These are phyloP conservation scores for Wickerhamiella sergipiensis DNA, from an alignment of 805 yeast genomes.

Conservation along the genomic window DNA sequence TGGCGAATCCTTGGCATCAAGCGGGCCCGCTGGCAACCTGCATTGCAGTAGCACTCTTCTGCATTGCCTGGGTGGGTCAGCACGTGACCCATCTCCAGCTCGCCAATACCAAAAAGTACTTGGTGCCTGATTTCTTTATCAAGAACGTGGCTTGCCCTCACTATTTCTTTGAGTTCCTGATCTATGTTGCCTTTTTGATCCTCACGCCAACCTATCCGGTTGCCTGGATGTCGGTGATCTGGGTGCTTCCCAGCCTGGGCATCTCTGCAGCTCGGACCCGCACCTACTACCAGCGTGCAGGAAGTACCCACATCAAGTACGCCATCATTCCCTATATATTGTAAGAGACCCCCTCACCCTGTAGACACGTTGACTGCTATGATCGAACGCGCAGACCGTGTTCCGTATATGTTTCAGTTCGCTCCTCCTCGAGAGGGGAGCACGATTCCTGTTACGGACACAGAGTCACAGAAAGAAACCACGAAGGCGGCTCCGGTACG, in stretches of 20 bases:
- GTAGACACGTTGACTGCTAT: neutral
- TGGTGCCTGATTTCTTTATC: slow-evolving; percentile 33
- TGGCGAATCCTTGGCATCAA: neutral
- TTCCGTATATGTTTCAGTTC: neutral
- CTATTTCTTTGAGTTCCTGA: slow-evolving; percentile 42
- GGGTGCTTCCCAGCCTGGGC: slow-evolving; percentile 32
- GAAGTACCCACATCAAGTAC: slow-evolving; percentile 3
- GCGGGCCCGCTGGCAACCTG: neutral
- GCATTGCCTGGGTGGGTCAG: slow-evolving; percentile 33
- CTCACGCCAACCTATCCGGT: slow-evolving; percentile 11
- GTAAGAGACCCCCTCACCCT: slow-evolving; percentile 2
- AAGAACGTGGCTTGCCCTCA: slow-evolving; percentile 41
- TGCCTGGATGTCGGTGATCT: slow-evolving; percentile 14
- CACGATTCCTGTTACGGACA: neutral
- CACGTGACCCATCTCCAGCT: slow-evolving; percentile 34
- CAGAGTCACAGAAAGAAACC: neutral
- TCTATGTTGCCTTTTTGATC: slow-evolving; percentile 28
- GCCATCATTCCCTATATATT: slow-evolving; percentile 10
- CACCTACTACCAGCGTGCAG: slow-evolving; percentile 27
- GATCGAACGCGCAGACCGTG: neutral
- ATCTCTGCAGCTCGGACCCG: slow-evolving; percentile 38
- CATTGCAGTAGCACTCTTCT: slow-evolving; percentile 20
- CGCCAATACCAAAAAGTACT: slow-evolving; percentile 39
- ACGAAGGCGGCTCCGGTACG: neutral
- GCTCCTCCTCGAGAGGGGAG: neutral